These are phyloP conservation scores for Boletus speciosus DNA, from an alignment of 768 basidiomycete species.

Conservation along the genomic window DNA sequence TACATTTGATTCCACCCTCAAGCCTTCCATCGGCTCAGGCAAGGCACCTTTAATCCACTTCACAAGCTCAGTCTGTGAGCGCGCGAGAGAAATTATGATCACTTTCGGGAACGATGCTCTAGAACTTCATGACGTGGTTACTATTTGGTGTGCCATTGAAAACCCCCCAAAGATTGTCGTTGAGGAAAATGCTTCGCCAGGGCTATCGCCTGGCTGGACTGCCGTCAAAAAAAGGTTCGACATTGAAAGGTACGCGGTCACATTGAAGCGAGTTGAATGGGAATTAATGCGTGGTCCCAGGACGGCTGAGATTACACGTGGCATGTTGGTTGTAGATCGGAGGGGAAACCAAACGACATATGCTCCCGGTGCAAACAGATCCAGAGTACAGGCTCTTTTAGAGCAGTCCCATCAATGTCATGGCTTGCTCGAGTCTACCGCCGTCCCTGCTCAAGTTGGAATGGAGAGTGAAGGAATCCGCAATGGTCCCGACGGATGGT, in stretches of 20 bases:
- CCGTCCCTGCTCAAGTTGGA: conserved; percentile 53
- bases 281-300: conserved; percentile 33
- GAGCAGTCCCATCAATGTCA: conserved; percentile 35
- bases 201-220: conserved; percentile 54
- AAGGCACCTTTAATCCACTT: conserved; percentile 71
- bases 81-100: conserved; percentile 74
- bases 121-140: conserved; percentile 88
- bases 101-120: conserved; percentile 78
- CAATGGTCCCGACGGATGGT: conserved; percentile 17
- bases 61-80: conserved; percentile 74
- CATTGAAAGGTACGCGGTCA: conserved; percentile 57
- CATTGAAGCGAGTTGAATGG: background rate
- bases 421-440: conserved; percentile 45
- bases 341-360: conserved; percentile 64
- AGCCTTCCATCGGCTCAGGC: conserved; percentile 42
- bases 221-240: conserved; percentile 53
- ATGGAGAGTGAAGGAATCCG: conserved; percentile 34
- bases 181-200: conserved; percentile 19
- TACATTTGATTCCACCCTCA: conserved; percentile 46
- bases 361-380: conserved; percentile 62
- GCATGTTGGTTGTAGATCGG: conserved; percentile 84
- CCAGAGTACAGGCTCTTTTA: conserved; percentile 54
- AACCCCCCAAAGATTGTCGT: conserved; percentile 51
- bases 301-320: conserved; percentile 74
- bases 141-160: conserved; percentile 82